Evolutionary conservation across 805 yeast species (phyloP), one percentile per base, ranked within the genome.

Genomic region (Ogataea wickerhamii): DNA sequence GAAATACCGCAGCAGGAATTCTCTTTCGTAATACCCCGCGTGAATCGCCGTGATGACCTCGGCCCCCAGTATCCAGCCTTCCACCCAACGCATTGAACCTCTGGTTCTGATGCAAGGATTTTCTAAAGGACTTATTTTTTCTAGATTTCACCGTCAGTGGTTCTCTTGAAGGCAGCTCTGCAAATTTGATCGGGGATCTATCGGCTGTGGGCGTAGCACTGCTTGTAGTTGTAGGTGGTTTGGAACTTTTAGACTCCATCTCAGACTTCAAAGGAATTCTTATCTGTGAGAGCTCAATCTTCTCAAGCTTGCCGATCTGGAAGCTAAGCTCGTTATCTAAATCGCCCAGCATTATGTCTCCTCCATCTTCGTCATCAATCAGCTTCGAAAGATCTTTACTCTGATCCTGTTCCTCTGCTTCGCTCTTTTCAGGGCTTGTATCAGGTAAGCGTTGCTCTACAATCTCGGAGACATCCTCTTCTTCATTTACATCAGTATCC

Each of bases 161-260:
- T 17, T 56, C 60, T 28, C 62, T 51, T 8, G 56, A 51, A 2
- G 66, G 66, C 30, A 61, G 43, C 32, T 56, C 56, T 6, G 58
- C 58, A 47, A 61, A 61, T 31, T 56, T 56, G 7, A 60, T 53
- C 4, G 65, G 61, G 4, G 63, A 57, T 32, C 54, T 46, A 6
- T 47, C 16, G 0, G 48, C 46, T 5, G 40, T 44, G 3, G 59
- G 55, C 11, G 56, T 52, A 2, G 51, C 47, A 31, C 52, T 43
- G 29, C 37, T 47, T 18, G 47, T 46, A 27, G 44, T 36, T 20
- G 47, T 47, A 2, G 51, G 49, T 4, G 47, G 22, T 26, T 36
- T 42, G 10, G 38, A 14, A 16, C 30, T 28, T 22, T 41, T 24
- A 23, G 29, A 18, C n/a, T 40, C 32, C 17, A 18, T 36, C 13